phyloP scores from a whole-genome alignment of 2,329 filamentous ascomycete genomes.

The Hypoxylon sp. region DNA sequence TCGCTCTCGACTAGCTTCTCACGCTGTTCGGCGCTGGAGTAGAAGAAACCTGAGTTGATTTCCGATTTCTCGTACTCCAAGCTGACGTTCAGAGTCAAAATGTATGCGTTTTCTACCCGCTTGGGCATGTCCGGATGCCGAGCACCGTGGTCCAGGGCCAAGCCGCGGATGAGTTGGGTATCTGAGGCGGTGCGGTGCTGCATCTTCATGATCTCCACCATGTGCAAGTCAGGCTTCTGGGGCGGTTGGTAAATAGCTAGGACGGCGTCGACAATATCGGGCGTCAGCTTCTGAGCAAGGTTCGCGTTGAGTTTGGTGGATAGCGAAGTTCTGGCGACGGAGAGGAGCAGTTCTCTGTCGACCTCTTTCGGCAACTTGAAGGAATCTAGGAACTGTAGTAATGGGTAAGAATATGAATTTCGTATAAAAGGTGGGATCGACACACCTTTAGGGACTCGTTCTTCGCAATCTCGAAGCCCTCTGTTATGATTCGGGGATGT shows the following conservation, averaged over 20 bases:
- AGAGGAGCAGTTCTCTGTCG: slow-evolving; percentile 93
- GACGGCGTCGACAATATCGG: slow-evolving; percentile 96
- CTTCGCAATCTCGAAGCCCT: slow-evolving; percentile 98
- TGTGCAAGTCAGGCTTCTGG: slow-evolving; percentile 95
- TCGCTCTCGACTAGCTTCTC: slow-evolving; percentile 99
- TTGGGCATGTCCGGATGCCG: slow-evolving; percentile 99
- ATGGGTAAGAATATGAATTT: slow-evolving; percentile 31
- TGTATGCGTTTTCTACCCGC: slow-evolving; percentile 93
- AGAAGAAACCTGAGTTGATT: slow-evolving; percentile 99
- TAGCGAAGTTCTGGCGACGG: slow-evolving; percentile 92
- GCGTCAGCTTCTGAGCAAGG: slow-evolving; percentile 91
- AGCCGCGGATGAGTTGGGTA: slow-evolving; percentile 93
- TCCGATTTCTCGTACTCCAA: slow-evolving; percentile 99
- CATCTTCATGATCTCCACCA: slow-evolving; percentile 99
- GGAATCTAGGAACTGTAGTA: slow-evolving; percentile 83
- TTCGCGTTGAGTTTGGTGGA: slow-evolving; percentile 94
- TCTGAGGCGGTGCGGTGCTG: slow-evolving; percentile 97
- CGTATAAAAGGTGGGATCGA: slow-evolving; percentile 4
- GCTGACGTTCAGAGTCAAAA: slow-evolving; percentile 95
- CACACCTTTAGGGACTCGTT: slow-evolving; percentile 86
- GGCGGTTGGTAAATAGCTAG: slow-evolving; percentile 92
- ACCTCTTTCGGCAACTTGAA: slow-evolving; percentile 93
- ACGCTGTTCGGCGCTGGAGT: slow-evolving; percentile 94
- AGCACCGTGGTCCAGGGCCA: slow-evolving; percentile 94
- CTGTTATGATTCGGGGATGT: slow-evolving; percentile 95